A percentile compares a stretch with the other conserved stretches of the same genome.
These are phyloP conservation scores for Tremella yokohamensis DNA, from an alignment of 768 basidiomycete genomes.

Conservation along the genomic window DNA sequence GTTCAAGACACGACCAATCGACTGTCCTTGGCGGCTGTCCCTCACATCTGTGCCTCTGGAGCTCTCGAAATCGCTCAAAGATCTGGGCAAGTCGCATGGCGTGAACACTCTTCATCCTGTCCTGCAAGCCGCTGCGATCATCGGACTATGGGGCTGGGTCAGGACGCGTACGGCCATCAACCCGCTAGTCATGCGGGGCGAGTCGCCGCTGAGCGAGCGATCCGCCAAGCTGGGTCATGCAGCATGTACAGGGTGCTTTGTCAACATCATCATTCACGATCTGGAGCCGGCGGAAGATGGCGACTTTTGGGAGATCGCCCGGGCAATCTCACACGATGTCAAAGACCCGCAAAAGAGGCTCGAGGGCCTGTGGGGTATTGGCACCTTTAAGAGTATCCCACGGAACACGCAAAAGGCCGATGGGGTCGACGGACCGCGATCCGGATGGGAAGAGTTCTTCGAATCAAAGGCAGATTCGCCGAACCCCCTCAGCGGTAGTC, in stretches of 20 bases:
- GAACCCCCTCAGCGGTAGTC: slow-evolving; percentile 6
- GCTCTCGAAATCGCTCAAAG: slow-evolving; percentile 10
- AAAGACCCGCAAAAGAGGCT: not conserved
- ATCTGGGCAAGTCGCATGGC: slow-evolving; percentile 8
- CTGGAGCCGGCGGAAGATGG: not conserved
- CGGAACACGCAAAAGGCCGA: not conserved
- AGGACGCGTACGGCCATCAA: not conserved
- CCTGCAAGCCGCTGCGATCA: slow-evolving; percentile 10
- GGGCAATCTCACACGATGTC: not conserved
- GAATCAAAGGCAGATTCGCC: not conserved
- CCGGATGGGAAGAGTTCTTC: slow-evolving; percentile 29
- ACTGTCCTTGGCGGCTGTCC: not conserved
- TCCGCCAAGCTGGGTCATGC: slow-evolving; percentile 15
- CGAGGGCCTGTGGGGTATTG: not conserved
- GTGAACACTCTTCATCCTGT: slow-evolving; percentile 23
- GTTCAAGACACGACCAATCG: not conserved
- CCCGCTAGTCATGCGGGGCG: not conserved
- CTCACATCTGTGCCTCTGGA: not conserved
- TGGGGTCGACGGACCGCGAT: not conserved
- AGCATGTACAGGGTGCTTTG: slow-evolving; percentile 16
- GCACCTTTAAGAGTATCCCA: not conserved
- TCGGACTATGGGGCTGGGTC: slow-evolving; percentile 14
- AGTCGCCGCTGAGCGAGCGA: slow-evolving; percentile 5
- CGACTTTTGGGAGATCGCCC: not conserved
- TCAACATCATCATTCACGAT: slow-evolving; percentile 1